These are phyloP conservation scores for Cytospora chrysosperma DNA, from an alignment of 2,329 filamentous ascomycete species.

Conservation along the genomic window DNA sequence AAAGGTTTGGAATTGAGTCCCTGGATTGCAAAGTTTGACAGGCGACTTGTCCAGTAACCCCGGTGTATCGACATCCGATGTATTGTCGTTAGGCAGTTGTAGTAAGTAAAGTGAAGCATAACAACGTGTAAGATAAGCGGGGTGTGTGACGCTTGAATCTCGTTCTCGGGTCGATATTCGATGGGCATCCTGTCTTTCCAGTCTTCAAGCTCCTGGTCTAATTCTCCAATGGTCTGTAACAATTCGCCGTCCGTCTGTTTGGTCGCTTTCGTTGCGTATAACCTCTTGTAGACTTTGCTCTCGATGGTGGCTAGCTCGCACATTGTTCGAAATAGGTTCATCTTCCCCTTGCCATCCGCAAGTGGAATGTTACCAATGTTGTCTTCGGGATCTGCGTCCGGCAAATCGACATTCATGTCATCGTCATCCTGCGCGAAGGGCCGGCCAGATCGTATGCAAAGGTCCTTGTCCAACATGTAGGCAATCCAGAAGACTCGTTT, in stretches of 20 bases:
- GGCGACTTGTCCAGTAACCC: constrained; percentile 93
- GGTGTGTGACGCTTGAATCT: constrained; percentile 90
- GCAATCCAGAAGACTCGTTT: constrained; percentile 66
- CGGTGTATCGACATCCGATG: constrained; percentile 98
- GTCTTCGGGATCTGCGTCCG: constrained; percentile 84
- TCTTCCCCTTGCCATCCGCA: constrained; percentile 82
- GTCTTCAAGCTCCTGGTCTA: constrained; percentile 84
- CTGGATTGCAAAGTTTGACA: constrained; percentile 94
- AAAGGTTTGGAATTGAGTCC: constrained; percentile 86
- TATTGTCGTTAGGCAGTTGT: constrained; percentile 96
- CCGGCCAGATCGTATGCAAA: constrained; percentile 58
- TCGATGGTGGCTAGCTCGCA: constrained; percentile 90
- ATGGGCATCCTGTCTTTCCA: constrained; percentile 97
- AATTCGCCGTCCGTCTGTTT: constrained; percentile 91
- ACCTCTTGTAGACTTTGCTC: constrained; percentile 86
- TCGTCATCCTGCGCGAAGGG: constrained; percentile 64
- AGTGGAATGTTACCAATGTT: constrained; percentile 94
- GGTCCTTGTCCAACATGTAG: constrained; percentile 64
- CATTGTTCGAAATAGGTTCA: constrained; percentile 93
- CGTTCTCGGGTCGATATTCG: constrained; percentile 94
- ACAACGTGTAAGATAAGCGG: constrained; percentile 93
- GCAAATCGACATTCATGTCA: constrained; percentile 92
- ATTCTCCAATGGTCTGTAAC: constrained; percentile 90
- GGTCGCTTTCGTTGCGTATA: constrained; percentile 90
- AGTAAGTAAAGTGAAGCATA: constrained; percentile 93